phyloP scores from a whole-genome alignment of 2,329 filamentous ascomycete genomes.

The Plenodomus tracheiphilus region DNA sequence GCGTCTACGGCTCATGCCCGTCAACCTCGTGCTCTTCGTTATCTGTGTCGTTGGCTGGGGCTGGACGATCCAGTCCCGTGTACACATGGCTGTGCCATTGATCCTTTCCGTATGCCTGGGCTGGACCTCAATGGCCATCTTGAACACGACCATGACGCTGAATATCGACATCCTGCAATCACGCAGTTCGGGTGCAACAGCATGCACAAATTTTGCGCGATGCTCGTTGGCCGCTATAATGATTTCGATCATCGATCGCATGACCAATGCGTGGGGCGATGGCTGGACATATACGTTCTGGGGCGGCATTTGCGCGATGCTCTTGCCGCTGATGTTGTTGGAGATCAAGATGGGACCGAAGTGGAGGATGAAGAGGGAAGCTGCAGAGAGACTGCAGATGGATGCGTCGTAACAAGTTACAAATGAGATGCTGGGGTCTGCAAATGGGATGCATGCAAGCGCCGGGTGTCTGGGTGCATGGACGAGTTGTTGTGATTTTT shows the following conservation, averaged over 20 bases:
- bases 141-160: conserved; percentile 36
- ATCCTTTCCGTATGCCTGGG: conserved; percentile 27
- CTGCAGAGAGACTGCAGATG: not conserved
- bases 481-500: not conserved
- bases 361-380: conserved; percentile 27
- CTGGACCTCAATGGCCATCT: conserved; percentile 31
- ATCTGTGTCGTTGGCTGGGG: conserved; percentile 32
- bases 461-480: not conserved
- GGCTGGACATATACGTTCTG: conserved; percentile 36
- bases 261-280: conserved; percentile 21
- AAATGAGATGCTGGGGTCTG: too few species aligned
- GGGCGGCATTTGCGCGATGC: conserved; percentile 22
- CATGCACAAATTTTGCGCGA: conserved; percentile 32
- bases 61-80: conserved; percentile 24
- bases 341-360: conserved; percentile 31
- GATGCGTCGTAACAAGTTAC: not conserved
- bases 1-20: conserved; percentile 30
- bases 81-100: conserved; percentile 28
- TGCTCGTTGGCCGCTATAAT: conserved; percentile 30
- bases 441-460: not conserved
- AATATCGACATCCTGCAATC: conserved; percentile 35
- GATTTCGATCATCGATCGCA: conserved; percentile 30
- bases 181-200: conserved; percentile 28
- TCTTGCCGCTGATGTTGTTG: conserved; percentile 33
- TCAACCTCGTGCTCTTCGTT: conserved; percentile 30